Evolutionary conservation across 768 basidiomycete genomes (phyloP).

Genomic region (Tephrocybe sp.): DNA sequence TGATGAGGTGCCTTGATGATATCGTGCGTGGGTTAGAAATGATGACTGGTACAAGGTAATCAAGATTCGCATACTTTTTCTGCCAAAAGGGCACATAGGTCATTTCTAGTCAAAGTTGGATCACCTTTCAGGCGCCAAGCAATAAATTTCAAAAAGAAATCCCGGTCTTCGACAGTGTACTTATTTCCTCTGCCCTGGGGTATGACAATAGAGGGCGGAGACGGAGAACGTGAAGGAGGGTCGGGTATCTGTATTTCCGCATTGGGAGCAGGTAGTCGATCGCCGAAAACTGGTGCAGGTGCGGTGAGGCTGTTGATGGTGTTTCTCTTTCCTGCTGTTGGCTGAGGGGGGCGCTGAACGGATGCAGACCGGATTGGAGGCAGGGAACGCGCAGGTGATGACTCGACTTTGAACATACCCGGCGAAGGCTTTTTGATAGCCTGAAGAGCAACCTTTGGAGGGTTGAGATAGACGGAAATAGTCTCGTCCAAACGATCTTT

Average conservation of each 20-base stretch:
- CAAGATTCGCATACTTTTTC: slow-evolving; percentile 43
- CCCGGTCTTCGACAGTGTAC: slow-evolving; percentile 65
- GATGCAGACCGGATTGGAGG: slow-evolving; percentile 22
- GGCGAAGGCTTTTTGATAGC: slow-evolving; percentile 41
- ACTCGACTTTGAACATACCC: slow-evolving; percentile 35
- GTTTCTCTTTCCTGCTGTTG: slow-evolving; percentile 33
- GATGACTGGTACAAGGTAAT: slow-evolving; percentile 3
- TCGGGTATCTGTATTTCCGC: slow-evolving; percentile 56
- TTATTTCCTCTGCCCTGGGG: slow-evolving; percentile 49
- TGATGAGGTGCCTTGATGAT: slow-evolving; percentile 62
- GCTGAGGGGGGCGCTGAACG: slow-evolving; percentile 20
- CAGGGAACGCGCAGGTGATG: slow-evolving; percentile 21
- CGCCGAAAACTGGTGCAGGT: slow-evolving; percentile 43
- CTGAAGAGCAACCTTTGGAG: slow-evolving; percentile 23
- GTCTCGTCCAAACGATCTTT: slow-evolving; percentile 55
- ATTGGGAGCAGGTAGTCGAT: slow-evolving; percentile 57
- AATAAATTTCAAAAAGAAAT: slow-evolving; percentile 65
- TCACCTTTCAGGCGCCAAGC: slow-evolving; percentile 58
- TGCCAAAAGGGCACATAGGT: slow-evolving; percentile 52
- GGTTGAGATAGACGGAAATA: slow-evolving; percentile 33
- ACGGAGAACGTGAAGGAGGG: slow-evolving; percentile 68
- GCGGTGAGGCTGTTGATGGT: slow-evolving; percentile 65
- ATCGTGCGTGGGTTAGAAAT: slow-evolving; percentile 7
- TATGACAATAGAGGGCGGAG: slow-evolving; percentile 54
- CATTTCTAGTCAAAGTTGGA: slow-evolving; percentile 47